Evolutionary conservation across 2,329 filamentous ascomycete species (phyloP), one percentile per base, ranked within the genome.

Genomic region (Triangularia verruculosa): DNA sequence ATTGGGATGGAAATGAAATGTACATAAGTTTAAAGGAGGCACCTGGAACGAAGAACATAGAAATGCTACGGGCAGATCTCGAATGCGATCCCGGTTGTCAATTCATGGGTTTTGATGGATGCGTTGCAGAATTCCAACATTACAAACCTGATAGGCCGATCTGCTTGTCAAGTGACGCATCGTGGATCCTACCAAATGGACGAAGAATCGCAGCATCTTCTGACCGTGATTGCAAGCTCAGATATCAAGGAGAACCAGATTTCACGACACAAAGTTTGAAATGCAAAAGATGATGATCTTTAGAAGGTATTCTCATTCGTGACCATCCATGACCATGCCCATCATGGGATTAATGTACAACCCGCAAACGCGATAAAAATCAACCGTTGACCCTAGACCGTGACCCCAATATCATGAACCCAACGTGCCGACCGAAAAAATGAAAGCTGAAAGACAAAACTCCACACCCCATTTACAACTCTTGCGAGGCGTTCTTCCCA

Each of bases 401-500:
- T 89, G 83, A 90, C 87, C 87, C 86, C 85, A 85, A 87, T 90
- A 90, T 90, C 88, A 89, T 92, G 87, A 86, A 89, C 87, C 85
- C 88, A 86, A 85, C 82, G 82, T 82, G 80, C 80, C 83, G 83
- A 84, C 80, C 83, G 80, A 80, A 83, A n/a, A 82, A 87, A 80
- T 47, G 82, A 81, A 82, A 79, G 34, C 57, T 52, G 57, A 82
- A 80, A 78, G 70, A 73, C 73, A 71, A 70, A 70, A 67, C 64
- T 67, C 64, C 64, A 32, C 63, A 73, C 74, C 69, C 69, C 72
- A 74, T 83, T 86, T 92, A 98, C 83, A 98, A 86, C 86, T 97
- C 93, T 83, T 97, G 93, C 84, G 92, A 96, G 74, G 88, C 85
- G 78, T 88, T 89, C 89, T 97, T 97, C 82, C 91, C 91, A 78